Percentiles rank a stretch among this genome's conserved stretches.
These are phyloP conservation scores for Penicillium paxilli DNA, from an alignment of 495 filamentous ascomycete genomes.

Conservation along the genomic window DNA sequence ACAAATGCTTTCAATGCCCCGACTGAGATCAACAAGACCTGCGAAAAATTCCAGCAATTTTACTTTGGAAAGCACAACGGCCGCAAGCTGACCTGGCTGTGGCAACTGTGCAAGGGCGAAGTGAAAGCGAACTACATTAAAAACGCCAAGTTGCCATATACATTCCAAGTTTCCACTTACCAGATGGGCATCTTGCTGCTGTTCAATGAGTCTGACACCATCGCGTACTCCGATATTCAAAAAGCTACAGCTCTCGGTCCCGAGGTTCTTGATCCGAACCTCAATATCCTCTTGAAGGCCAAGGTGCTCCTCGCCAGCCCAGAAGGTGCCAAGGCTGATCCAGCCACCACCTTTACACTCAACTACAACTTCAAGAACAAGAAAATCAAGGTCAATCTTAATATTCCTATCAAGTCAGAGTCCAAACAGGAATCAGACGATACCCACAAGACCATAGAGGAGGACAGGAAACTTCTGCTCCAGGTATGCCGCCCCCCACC, in stretches of 20 bases:
- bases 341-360: conserved; percentile 72
- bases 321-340: conserved; percentile 71
- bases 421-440: conserved; percentile 93
- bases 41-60: conserved; percentile 84
- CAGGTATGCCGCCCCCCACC: conserved; percentile 64
- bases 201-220: conserved; percentile 87
- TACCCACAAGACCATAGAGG: conserved; percentile 99
- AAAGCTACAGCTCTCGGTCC: conserved; percentile 73
- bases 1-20: conserved; percentile 85
- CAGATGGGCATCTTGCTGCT: conserved; percentile 97
- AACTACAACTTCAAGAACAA: conserved; percentile 97
- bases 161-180: conserved; percentile 95
- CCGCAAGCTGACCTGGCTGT: conserved; percentile 95
- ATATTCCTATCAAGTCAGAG: conserved; percentile 91
- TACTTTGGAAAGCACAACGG: conserved; percentile 96
- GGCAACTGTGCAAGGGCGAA: conserved; percentile 98
- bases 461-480: conserved; percentile 92
- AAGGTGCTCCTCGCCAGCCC: conserved; percentile 74
- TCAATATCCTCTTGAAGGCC: conserved; percentile 84
- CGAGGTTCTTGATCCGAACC: conserved; percentile 81
- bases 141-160: conserved; percentile 84
- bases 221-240: conserved; percentile 84
- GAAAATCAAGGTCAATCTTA: conserved; percentile 95
- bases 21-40: conserved; percentile 77
- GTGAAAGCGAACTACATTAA: conserved; percentile 91